Evolutionary conservation across 176 grass and related monocot species (phyloP), one percentile per base, ranked within the genome.

Genomic region (Carex littledalei): DNA sequence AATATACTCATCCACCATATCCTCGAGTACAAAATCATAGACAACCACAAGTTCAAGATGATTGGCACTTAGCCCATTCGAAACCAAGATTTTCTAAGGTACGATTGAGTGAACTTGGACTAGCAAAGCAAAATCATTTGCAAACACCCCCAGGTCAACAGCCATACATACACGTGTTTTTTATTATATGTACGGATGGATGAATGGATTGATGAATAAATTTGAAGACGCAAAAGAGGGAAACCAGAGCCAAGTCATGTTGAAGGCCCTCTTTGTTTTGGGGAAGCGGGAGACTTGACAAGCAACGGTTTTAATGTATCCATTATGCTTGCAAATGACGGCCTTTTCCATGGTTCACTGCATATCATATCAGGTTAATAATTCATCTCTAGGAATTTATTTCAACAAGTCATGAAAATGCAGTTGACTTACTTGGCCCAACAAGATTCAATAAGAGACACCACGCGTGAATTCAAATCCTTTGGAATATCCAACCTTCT

Each of bases 291-390:
- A 65, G 81, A 66, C 26, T 83, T 83, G 20, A 29, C 21, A 6
- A 97, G 90, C 78, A 94, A 88, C 66, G 92, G 86, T 61, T 74
- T 94, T 85, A 94, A 65, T 69, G 82, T 70, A 43, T 92, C 92
- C 94, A 94, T 97, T 31, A 97, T 81, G 81, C 85, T 92, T 78
- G 87, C 78, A 90, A 97, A 97, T 32, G 94, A 97, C 50, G 94
- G 92, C 64, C 94, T 89, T 90, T 87, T 86, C 92, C 94, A 80
- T 84, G 92, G 81, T 53, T 97, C 92, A 4, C 94, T 97, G 80
- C 53, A 88, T 29, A 70, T 2, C 26, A 64, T 53, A 57, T 45
- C 8, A 34, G 37, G 49, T 85, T 68, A 20, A 47, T 41, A 87
- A 15, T n/a, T 4, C 47, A 81, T 43, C n/a, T 15, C 13, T 12